Evolutionary conservation across 108 stramenopile genomes (phyloP), one percentile per base, ranked within the genome.

Genomic region (Bacterosira constricta): DNA sequence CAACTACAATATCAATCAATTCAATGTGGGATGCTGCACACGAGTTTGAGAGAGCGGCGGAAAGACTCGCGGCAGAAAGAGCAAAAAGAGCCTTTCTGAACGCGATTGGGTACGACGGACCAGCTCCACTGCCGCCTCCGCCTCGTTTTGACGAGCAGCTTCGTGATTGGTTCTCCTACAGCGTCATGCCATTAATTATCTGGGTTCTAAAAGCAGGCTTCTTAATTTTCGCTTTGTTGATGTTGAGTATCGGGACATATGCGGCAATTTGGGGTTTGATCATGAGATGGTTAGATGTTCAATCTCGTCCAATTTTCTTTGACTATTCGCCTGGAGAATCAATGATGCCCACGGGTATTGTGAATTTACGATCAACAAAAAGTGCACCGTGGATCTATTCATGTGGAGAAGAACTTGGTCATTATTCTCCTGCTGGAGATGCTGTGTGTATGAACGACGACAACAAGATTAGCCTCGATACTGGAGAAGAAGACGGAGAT

Each of bases 271-370:
- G 55, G 31, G 58, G 50, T 18, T 25, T 68, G 20, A 73, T 80
- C 7, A 73, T 80, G 79, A 60, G 71, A 49, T 71, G 79, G 30
- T 61, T 80, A 27, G 79, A 80, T 63, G 79, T 80, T 20, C 57
- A 68, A 39, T 69, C 79, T 37, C 79, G 44, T 56, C 58, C 56
- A 49, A 68, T 80, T 45, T 80, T 68, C 61, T 80, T 80, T 57
- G 79, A 80, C 57, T 80, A 80, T 50, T 62, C 71, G 26, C 55
- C 71, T 9, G 66, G 65, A 7, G 60, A 34, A 26, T 5, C 52
- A 32, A 39, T 21, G 55, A 56, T 50, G 35, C 79, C 79, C 13
- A 27, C 60, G 21, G 79, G 59, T 0, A 68, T 51, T 38, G 71
- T 80, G 15, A 71, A 80, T 68, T 42, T 80, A 9, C 27, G 25